Base-by-base conservation (phyloP, 2,329 filamentous ascomycete species). In the Cytospora piceae region DNA sequence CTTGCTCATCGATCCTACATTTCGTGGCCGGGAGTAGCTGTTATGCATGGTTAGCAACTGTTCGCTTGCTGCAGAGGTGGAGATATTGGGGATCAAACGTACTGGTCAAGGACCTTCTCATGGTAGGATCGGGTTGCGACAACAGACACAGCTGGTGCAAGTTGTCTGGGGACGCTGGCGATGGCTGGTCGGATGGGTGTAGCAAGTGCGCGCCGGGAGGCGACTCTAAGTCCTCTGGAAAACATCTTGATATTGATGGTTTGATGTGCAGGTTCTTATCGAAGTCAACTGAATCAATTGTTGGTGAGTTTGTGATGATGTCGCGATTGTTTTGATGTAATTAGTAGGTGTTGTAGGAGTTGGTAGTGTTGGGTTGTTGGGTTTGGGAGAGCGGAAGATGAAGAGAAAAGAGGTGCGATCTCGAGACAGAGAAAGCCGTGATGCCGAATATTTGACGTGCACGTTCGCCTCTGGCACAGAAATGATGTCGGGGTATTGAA, bases 81-180 rank as follows among this genome's bases (percentile, higher is more conserved):
- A 27, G 14, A 17, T 31, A 46, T 49, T 49, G 42, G 51, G 0
- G 2, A 70, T 70, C 51, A 12, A 77, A 86, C 91, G 81, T 94
- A 94, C 80, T 94, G 92, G 77, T 96, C 92, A 70, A 96, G 84
- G 70, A 91, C 82, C 76, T 84, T 84, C 75, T 84, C 82, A 73
- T 85, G 82, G 71, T 85, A 85, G 34, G 78, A 79, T 49, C 82
- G 78, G 61, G 76, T 78, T 62, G 80, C 75, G 58, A 78, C 75
- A 70, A 78, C 73, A 57, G 81, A 72, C 49, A 74, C 74, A 32
- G 77, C 75, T 65, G 77, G 79, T 42, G 80, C 74, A 63, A 79
- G 74, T 71, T 81, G 80, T 51, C 80, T 79, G 61, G 76, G 70
- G 46, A 72, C 74, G 64, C 78, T 69, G 65, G 77, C 68, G 62